Base-by-base conservation (phyloP, 495 filamentous ascomycete species). In the Aspergillus panamensis region DNA sequence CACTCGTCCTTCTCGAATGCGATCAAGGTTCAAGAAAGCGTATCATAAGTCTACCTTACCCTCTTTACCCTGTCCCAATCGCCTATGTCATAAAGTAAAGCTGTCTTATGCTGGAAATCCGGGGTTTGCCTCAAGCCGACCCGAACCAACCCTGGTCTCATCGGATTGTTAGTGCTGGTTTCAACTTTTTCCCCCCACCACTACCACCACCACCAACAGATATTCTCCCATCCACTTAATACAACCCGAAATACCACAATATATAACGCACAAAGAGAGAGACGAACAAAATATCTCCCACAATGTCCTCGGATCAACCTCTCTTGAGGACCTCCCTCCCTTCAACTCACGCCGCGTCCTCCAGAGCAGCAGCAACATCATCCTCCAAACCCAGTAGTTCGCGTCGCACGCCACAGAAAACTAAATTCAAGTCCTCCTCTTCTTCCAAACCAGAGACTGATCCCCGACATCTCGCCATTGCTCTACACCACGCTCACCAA, bases 401-500 rank as follows among this genome's bases (percentile, higher is more conserved):
- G 62, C 69, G 62, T 59, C 67, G 53, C 35, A 52, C 62, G 55
- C 56, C 69, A 55, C 63, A 51, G 30, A 58, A 58, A 58, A 58
- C 51, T 61, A 58, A 33, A 50, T 52, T 30, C 57, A 68, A 54
- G 62, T 60, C 39, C 5, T 25, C 25, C 2, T 25, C 25, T 25
- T 25, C 25, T 72, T 65, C 60, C 73, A 70, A 78, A 62, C 69
- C 78, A n/a, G 64, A 70, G 50, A 59, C 73, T 37, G 73, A 79
- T 72, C 62, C 72, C 60, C 84, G 82, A 45, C 79, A 85, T 62
- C 70, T 80, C 17, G 77, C 81, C 29, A 80, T 85, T 42, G 92
- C 91, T 13, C 72, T 96, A 45, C 82, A 89, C 58, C 91, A 96
- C 74, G 91, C 93, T 12, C 80, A 83, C 57, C 77, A 86, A 30